These are phyloP conservation scores for Brassica nigra DNA, from an alignment of 345 rosid species.

Conservation along the genomic window DNA sequence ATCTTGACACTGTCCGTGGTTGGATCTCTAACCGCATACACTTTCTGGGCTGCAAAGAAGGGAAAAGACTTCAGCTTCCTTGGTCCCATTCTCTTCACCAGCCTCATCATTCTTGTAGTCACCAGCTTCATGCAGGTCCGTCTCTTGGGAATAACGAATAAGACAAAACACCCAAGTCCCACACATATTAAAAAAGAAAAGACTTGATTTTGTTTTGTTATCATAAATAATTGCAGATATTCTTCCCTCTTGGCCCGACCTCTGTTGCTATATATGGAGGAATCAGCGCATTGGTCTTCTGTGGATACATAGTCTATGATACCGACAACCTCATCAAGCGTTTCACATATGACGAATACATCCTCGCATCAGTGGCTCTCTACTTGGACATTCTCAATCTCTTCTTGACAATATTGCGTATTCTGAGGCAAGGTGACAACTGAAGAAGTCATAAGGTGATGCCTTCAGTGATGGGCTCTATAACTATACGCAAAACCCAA, in stretches of 20 bases:
- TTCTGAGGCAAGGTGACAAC: slow-evolving; percentile 63
- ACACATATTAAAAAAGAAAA: not conserved
- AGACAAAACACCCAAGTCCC: not conserved
- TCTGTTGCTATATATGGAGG: slow-evolving; percentile 79
- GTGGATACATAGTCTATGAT: slow-evolving; percentile 88
- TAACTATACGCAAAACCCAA: too few species aligned
- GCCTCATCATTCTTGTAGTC: slow-evolving; percentile 70
- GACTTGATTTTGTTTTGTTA: not conserved
- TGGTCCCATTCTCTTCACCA: slow-evolving; percentile 87
- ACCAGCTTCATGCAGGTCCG: slow-evolving; percentile 87
- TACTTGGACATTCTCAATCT: slow-evolving; percentile 91
- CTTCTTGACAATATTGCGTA: slow-evolving; percentile 82
- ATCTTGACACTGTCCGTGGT: slow-evolving; percentile 87
- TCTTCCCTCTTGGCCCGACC: slow-evolving; percentile 87
- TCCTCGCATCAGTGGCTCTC: slow-evolving; percentile 82
- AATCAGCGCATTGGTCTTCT: slow-evolving; percentile 72
- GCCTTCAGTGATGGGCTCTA: slow-evolving; percentile 1
- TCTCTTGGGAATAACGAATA: not conserved
- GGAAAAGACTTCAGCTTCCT: slow-evolving; percentile 93
- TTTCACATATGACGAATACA: slow-evolving; percentile 88
- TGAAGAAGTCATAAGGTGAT: slow-evolving; percentile 24
- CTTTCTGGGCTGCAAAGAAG: slow-evolving; percentile 98
- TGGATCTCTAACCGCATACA: slow-evolving; percentile 75
- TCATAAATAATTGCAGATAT: slow-evolving; percentile 50
- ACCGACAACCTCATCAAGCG: slow-evolving; percentile 93